Conservation (phyloP, 1,284 basidiomycete genomes). For the Cutaneotrichosporon mucoides region DNA sequence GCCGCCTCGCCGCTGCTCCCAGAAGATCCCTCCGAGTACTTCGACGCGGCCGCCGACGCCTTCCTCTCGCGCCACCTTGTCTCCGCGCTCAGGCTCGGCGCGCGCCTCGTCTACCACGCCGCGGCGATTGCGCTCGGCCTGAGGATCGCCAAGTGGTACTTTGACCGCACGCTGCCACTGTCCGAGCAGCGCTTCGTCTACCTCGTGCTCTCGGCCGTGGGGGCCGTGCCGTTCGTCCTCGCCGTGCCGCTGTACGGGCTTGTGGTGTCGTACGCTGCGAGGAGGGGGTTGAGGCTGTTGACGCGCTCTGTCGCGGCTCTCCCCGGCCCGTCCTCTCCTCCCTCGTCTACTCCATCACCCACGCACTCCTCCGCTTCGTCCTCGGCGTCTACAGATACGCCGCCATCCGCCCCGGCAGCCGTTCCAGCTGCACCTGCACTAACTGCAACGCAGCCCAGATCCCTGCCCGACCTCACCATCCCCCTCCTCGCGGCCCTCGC, state of each 20-base stretch:
- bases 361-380: background rate
- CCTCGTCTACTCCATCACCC: background rate
- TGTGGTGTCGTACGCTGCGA: background rate
- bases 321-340: background rate
- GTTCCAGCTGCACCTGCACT: too few relatives aligned
- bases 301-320: background rate
- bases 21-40: constrained; percentile 3
- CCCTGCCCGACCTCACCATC: background rate
- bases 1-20: too few relatives aligned
- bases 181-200: background rate
- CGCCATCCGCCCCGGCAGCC: too few relatives aligned
- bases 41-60: constrained; percentile 1
- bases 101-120: background rate
- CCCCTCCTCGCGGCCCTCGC: background rate
- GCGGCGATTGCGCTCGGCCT: background rate
- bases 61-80: background rate
- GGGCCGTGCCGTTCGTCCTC: background rate
- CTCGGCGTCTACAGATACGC: too few relatives aligned
- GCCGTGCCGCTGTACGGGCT: constrained; percentile 1
- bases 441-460: too few relatives aligned
- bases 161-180: background rate
- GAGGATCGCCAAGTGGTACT: constrained; percentile 2
- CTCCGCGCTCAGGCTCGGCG: background rate
- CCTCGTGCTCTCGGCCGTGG: background rate
- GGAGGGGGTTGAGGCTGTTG: background rate